These are phyloP conservation scores for Macrophomina phaseolina DNA, from an alignment of 2,329 filamentous ascomycete species.

Conservation along the genomic window DNA sequence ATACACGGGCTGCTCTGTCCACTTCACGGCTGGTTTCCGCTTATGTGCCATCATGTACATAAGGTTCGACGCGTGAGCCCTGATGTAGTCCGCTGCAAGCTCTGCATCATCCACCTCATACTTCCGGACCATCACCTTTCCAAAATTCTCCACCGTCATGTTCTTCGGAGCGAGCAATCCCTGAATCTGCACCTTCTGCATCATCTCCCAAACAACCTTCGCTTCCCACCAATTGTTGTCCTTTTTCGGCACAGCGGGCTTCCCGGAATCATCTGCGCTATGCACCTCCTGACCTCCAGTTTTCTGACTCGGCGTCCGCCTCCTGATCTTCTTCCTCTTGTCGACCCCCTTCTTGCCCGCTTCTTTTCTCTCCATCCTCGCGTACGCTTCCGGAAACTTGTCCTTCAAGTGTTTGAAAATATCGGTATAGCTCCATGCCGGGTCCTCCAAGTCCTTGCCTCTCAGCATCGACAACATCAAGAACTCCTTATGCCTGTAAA, in stretches of 20 bases:
- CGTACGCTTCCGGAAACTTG: slow-evolving; percentile 41
- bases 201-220: slow-evolving; percentile 46
- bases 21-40: slow-evolving; percentile 38
- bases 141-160: slow-evolving; percentile 41
- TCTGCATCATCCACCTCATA: slow-evolving; percentile 45
- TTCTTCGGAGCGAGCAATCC: slow-evolving; percentile 37
- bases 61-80: slow-evolving; percentile 45
- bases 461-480: slow-evolving; percentile 52
- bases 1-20: slow-evolving; percentile 42
- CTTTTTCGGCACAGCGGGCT: slow-evolving; percentile 38
- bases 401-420: slow-evolving; percentile 49
- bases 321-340: slow-evolving; percentile 9
- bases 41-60: slow-evolving; percentile 47
- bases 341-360: slow-evolving; percentile 27
- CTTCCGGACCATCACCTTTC: slow-evolving; percentile 41
- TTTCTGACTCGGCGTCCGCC: slow-evolving; percentile 1
- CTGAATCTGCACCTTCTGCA: slow-evolving; percentile 46
- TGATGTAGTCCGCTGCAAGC: slow-evolving; percentile 40
- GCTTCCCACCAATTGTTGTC: slow-evolving; percentile 49
- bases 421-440: slow-evolving; percentile 51
- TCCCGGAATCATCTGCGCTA: neutral
- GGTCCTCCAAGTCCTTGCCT: slow-evolving; percentile 47
- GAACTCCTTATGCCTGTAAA: slow-evolving; percentile 48
- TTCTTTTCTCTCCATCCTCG: slow-evolving; percentile 33
- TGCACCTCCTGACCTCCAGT: neutral